A percentile compares a stretch with the other conserved stretches of the same genome.
Evolutionary conservation across 805 yeast species (phyloP).

Genomic region (Diddensiella caesifluorescens): DNA sequence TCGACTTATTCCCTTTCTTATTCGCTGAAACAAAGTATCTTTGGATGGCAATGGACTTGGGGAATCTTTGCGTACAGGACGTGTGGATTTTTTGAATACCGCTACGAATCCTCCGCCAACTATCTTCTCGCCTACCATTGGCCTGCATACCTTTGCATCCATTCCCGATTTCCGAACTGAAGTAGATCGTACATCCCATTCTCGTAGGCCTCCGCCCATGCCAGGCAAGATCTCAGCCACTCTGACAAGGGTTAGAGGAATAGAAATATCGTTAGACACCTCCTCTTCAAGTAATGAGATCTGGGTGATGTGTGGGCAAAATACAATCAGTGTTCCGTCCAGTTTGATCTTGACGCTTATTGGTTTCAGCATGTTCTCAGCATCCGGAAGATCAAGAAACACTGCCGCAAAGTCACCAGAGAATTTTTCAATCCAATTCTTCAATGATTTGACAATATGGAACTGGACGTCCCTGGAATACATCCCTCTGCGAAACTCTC

Average conservation of each 20-base stretch:
- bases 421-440: constrained; percentile 36
- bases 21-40: too few species aligned
- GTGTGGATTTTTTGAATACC: constrained; percentile 32
- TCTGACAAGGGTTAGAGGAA: constrained; percentile 35
- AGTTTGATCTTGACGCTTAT: constrained; percentile 35
- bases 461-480: constrained; percentile 43
- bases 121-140: constrained; percentile 43
- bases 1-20: constrained; percentile 5
- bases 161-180: constrained; percentile 38
- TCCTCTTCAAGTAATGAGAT: constrained; percentile 37
- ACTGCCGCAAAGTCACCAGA: constrained; percentile 37
- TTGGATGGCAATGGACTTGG: too few species aligned
- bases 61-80: too few species aligned
- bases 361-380: constrained; percentile 33
- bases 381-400: constrained; percentile 45
- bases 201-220: constrained; percentile 47
- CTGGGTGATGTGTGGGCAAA: constrained; percentile 47
- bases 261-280: constrained; percentile 29
- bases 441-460: constrained; percentile 39
- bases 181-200: constrained; percentile 45
- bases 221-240: constrained; percentile 44
- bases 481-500: constrained; percentile 40
- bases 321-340: constrained; percentile 42
- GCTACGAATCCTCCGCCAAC: constrained; percentile 51
- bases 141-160: constrained; percentile 43